Evolutionary conservation across 1,284 basidiomycete species (phyloP).

Genomic region (Tremellales sp.): DNA sequence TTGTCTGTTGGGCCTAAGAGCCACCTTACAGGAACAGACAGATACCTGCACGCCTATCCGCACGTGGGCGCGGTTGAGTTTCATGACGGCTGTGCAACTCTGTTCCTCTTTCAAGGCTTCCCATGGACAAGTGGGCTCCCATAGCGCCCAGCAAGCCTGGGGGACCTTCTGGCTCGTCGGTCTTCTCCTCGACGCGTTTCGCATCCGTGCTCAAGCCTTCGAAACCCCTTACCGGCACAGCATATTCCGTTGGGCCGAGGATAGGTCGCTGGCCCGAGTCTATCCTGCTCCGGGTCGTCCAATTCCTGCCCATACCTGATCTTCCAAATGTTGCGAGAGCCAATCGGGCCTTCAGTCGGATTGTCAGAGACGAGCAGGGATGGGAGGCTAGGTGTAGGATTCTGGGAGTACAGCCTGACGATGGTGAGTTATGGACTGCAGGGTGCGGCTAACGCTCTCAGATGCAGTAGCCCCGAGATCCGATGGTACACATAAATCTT

Average conservation of each 20-base stretch:
- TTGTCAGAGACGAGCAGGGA: slow-evolving; percentile 65
- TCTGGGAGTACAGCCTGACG: slow-evolving; percentile 52
- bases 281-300: slow-evolving; percentile 68
- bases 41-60: too few relatives aligned
- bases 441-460: slow-evolving; percentile 10
- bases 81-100: too few relatives aligned
- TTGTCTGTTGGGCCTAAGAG: too few relatives aligned
- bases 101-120: too few relatives aligned
- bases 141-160: slow-evolving; percentile 38
- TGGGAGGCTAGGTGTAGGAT: slow-evolving; percentile 70
- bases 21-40: too few relatives aligned
- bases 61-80: too few relatives aligned
- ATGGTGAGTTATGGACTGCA: slow-evolving; percentile 4
- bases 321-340: slow-evolving; percentile 67
- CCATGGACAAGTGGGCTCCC: slow-evolving; percentile 43
- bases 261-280: slow-evolving; percentile 75
- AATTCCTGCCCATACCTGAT: slow-evolving; percentile 70
- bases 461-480: not conserved
- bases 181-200: slow-evolving; percentile 65
- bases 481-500: slow-evolving; percentile 13
- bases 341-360: slow-evolving; percentile 60
- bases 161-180: slow-evolving; percentile 43
- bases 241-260: slow-evolving; percentile 45
- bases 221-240: slow-evolving; percentile 52
- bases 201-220: slow-evolving; percentile 41